Percentiles rank a stretch among this genome's conserved stretches.
phyloP scores from a whole-genome alignment of 306 rosid genomes.

The Gastrolobium bilobum region DNA sequence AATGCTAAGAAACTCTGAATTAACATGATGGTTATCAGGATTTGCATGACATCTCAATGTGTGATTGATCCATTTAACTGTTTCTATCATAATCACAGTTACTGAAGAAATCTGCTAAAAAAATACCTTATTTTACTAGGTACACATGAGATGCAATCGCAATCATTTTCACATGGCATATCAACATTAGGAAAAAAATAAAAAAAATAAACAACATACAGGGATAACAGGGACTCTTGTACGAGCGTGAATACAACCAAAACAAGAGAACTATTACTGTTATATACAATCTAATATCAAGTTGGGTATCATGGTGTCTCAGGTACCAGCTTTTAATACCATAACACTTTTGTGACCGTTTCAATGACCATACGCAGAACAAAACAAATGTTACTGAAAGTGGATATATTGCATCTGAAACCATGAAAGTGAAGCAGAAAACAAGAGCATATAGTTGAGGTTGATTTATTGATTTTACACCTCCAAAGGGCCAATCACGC shows the following conservation, averaged over 20 bases:
- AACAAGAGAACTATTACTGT: constrained; percentile 31
- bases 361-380: constrained; percentile 40
- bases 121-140: not conserved
- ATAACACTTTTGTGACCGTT: constrained; percentile 34
- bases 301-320: constrained; percentile 22
- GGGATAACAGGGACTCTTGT: not conserved
- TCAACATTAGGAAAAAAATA: constrained; percentile 3
- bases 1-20: constrained; percentile 2
- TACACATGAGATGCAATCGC: constrained; percentile 25
- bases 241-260: constrained; percentile 34
- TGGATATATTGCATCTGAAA: constrained; percentile 40
- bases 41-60: constrained; percentile 45
- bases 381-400: constrained; percentile 54
- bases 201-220: not conserved
- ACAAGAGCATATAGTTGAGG: constrained; percentile 42
- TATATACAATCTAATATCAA: constrained; percentile 33
- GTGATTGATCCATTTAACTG: constrained; percentile 52
- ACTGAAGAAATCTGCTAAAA: not conserved
- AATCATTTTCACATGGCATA: constrained; percentile 36
- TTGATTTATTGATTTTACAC: constrained; percentile 53
- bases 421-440: constrained; percentile 43
- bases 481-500: constrained; percentile 27
- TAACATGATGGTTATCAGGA: constrained; percentile 36
- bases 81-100: constrained; percentile 23
- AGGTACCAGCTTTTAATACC: constrained; percentile 38